phyloP scores from a whole-genome alignment of 177 flowering plant genomes.

The Vitis hybrid region DNA sequence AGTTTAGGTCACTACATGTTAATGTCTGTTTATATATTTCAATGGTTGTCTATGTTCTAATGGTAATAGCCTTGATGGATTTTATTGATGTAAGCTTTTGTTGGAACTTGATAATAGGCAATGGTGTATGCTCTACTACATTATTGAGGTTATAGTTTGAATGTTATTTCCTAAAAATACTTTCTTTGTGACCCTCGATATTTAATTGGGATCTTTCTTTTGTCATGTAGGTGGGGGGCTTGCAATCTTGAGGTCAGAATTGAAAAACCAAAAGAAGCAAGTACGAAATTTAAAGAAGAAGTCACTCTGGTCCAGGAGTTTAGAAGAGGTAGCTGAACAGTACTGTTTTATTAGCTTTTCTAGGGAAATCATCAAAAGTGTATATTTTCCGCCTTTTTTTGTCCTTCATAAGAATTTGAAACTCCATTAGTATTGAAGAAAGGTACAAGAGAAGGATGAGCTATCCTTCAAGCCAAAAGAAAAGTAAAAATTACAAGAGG shows the following conservation, averaged over 20 bases:
- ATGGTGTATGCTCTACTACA: neutral
- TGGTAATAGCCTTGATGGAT: too few species aligned
- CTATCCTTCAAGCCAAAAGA: too few species aligned
- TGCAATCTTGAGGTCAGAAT: conserved; percentile 14
- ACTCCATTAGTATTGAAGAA: too few species aligned
- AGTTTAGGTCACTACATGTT: too few species aligned
- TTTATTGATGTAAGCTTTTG: neutral
- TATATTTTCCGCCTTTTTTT: too few species aligned
- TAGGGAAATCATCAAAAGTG: neutral
- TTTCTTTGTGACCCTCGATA: neutral
- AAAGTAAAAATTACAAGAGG: too few species aligned
- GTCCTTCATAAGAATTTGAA: too few species aligned
- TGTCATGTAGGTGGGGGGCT: conserved; percentile 13
- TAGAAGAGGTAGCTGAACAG: conserved; percentile 33
- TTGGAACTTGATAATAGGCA: neutral
- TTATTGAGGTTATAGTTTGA: neutral
- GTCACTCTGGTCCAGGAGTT: conserved; percentile 33
- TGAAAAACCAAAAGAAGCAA: conserved; percentile 29
- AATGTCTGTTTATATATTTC: too few species aligned
- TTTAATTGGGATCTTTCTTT: neutral
- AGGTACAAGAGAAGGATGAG: too few species aligned
- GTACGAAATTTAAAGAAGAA: conserved; percentile 27
- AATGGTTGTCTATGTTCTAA: too few species aligned
- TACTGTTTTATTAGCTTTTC: neutral
- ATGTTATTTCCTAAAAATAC: neutral